phyloP scores from a whole-genome alignment of 495 filamentous ascomycete species.

The Tuber borchii region DNA sequence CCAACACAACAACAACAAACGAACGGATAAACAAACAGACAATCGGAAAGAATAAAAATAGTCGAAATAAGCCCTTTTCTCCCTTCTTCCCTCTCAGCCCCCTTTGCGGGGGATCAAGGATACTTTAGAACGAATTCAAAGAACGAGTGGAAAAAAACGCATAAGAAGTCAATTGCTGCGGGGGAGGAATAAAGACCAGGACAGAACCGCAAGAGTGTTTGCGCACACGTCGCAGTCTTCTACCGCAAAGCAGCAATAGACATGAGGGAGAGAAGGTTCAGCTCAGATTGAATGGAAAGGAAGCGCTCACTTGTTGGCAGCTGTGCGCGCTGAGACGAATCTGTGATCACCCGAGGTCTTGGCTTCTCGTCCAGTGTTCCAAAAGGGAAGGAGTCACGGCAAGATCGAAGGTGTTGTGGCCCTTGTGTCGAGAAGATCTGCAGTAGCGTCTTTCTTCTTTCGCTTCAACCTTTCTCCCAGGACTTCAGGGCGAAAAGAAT shows the following conservation, averaged over 20 bases:
- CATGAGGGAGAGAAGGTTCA: background rate
- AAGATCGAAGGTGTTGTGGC: background rate
- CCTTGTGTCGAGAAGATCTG: background rate
- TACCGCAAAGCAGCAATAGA: background rate
- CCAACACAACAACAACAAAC: background rate
- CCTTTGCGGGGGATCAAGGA: conserved; percentile 3
- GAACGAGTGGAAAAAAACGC: background rate
- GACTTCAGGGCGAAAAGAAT: background rate
- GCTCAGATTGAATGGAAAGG: background rate
- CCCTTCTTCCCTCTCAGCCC: background rate
- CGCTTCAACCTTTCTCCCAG: background rate
- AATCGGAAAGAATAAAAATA: background rate
- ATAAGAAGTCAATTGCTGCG: background rate
- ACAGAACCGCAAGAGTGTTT: background rate
- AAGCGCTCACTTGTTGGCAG: background rate
- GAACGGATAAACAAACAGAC: background rate
- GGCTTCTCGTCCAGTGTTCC: background rate
- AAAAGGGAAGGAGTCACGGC: background rate
- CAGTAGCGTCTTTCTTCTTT: background rate
- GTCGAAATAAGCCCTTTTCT: background rate
- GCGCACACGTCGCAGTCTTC: background rate
- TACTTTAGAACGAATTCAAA: background rate
- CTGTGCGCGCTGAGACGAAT: background rate
- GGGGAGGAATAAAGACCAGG: background rate
- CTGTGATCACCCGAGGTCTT: background rate